Conservation (phyloP, 305 asterid genomes). For the Fraxinus baroniana region DNA sequence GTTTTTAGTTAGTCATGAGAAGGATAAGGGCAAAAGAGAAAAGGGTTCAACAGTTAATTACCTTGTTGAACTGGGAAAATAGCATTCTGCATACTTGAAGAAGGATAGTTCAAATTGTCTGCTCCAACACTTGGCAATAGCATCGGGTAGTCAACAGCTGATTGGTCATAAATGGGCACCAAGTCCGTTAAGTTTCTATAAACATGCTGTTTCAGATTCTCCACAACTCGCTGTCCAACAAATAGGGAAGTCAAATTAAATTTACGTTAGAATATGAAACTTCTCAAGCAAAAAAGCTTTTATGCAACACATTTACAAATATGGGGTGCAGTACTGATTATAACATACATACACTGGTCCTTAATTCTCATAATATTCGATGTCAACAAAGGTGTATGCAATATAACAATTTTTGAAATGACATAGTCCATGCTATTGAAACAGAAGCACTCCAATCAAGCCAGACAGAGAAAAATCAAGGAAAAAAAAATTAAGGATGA, state of each 20-base stretch:
- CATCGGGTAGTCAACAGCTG: constrained; percentile 37
- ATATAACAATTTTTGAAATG: not conserved
- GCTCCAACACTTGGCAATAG: constrained; percentile 34
- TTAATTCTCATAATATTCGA: not conserved
- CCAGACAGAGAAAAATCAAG: constrained; percentile 3
- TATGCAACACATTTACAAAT: not conserved
- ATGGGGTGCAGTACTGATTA: not conserved
- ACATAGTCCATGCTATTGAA: not conserved
- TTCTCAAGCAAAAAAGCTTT: not conserved
- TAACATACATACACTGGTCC: not conserved
- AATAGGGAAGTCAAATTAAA: constrained; percentile 25
- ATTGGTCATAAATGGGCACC: constrained; percentile 41
- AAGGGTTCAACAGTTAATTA: constrained; percentile 18
- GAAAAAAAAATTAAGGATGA: not conserved
- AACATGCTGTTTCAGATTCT: constrained; percentile 45
- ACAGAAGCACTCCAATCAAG: constrained; percentile 1
- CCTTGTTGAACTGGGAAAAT: constrained; percentile 51
- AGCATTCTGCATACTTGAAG: constrained; percentile 33
- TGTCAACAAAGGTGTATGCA: not conserved
- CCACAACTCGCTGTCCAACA: constrained; percentile 54
- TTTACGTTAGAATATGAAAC: not conserved
- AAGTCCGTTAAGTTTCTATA: constrained; percentile 42
- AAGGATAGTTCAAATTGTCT: constrained; percentile 32
- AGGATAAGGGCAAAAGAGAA: not conserved
- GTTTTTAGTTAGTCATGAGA: not conserved